Conservation (phyloP, 2,329 filamentous ascomycete species). For the Elsinoe ampelina region DNA sequence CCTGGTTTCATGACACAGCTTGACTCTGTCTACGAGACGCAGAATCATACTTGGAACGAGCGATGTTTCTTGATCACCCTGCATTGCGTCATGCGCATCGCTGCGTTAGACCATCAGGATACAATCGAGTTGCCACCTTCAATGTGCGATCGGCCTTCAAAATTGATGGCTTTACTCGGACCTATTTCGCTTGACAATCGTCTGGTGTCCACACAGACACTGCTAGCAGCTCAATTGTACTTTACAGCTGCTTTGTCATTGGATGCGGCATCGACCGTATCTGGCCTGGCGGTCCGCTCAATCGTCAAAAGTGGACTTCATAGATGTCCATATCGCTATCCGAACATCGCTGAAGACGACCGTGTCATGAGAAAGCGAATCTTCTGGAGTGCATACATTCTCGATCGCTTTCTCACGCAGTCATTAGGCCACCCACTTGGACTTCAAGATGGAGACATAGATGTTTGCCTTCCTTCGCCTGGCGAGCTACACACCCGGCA, state of each 20-base stretch:
- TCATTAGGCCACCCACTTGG: conserved; percentile 30
- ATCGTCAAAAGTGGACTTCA: conserved; percentile 44
- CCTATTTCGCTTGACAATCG: conserved; percentile 36
- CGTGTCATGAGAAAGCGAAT: conserved; percentile 33
- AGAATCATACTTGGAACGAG: conserved; percentile 19
- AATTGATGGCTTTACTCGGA: conserved; percentile 31
- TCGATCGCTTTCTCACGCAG: conserved; percentile 32
- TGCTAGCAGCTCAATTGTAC: conserved; percentile 42
- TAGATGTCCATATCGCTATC: conserved; percentile 43
- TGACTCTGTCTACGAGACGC: conserved; percentile 35
- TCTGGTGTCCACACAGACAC: conserved; percentile 39
- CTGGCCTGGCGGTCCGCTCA: conserved; percentile 38
- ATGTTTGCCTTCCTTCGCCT: conserved; percentile 30
- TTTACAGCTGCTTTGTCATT: conserved; percentile 41
- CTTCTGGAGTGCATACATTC: conserved; percentile 33
- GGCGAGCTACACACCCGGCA: conserved; percentile 20
- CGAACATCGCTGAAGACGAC: conserved; percentile 20
- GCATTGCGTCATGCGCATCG: conserved; percentile 45
- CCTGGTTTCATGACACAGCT: conserved; percentile 40
- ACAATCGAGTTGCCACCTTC: conserved; percentile 22
- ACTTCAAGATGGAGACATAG: conserved; percentile 31
- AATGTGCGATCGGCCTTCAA: conserved; percentile 26
- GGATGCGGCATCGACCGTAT: conserved; percentile 40
- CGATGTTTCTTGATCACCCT: conserved; percentile 33
- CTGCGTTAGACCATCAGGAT: conserved; percentile 29